Conservation (phyloP, 208 protist species). For the Trypanosoma theileri region DNA sequence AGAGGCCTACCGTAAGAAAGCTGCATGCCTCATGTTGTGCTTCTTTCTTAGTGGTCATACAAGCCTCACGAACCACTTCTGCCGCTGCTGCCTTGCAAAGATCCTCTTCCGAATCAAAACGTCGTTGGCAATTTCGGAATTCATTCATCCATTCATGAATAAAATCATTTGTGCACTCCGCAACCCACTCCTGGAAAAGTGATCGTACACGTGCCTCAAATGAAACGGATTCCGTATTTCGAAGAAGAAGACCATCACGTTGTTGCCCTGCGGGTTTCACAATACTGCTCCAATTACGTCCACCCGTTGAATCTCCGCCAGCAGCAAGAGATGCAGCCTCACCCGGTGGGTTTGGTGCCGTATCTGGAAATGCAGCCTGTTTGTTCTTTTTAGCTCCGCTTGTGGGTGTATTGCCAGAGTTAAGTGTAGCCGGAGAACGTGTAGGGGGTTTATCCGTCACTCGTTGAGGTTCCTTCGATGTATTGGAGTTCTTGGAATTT, state of each 20-base stretch:
- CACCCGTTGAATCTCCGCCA: constrained; percentile 7
- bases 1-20: constrained; percentile 78
- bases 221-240: constrained; percentile 35
- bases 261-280: constrained; percentile 9
- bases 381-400: constrained; percentile 29
- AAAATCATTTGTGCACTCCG: constrained; percentile 74
- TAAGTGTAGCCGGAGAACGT: constrained; percentile 5
- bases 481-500: constrained; percentile 1
- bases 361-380: constrained; percentile 3
- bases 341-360: constrained; percentile 18
- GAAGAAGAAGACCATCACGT: background rate
- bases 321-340: background rate
- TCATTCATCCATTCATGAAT: constrained; percentile 78
- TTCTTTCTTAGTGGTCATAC: constrained; percentile 79
- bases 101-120: constrained; percentile 47
- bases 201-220: constrained; percentile 73
- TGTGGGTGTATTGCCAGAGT: constrained; percentile 2
- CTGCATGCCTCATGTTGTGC: constrained; percentile 82
- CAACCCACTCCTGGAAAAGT: constrained; percentile 79
- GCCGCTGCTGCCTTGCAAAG: constrained; percentile 66
- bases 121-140: constrained; percentile 63
- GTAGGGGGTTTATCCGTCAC: constrained; percentile 3
- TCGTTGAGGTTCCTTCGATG: constrained; percentile 18
- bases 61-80: constrained; percentile 77
- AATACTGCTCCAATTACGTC: constrained; percentile 24